Conservation (phyloP, 331 rosid genomes). For the Prunus yedoensis region DNA sequence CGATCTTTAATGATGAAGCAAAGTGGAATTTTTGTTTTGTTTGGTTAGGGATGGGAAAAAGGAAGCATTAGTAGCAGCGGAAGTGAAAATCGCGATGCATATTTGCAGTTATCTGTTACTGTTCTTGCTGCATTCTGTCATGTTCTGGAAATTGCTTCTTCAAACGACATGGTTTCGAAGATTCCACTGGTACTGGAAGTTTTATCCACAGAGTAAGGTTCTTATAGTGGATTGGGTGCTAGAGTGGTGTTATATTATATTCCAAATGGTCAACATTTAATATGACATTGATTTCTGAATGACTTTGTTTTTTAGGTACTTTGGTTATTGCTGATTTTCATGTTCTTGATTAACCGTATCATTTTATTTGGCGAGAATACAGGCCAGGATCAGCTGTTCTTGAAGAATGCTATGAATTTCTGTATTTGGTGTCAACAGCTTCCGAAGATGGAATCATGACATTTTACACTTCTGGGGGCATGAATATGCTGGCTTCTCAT, state of each 20-base stretch:
- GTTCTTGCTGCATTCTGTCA: constrained; percentile 81
- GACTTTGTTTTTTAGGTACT: background rate
- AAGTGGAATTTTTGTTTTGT: background rate
- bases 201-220: constrained; percentile 56
- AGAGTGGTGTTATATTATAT: background rate
- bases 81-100: constrained; percentile 58
- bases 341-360: background rate
- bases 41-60: constrained; percentile 42
- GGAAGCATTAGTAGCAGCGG: constrained; percentile 34
- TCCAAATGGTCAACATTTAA: background rate
- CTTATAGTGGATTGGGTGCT: background rate
- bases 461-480: constrained; percentile 60
- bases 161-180: constrained; percentile 59
- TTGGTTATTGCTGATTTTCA: background rate
- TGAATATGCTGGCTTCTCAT: constrained; percentile 63
- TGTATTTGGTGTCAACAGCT: constrained; percentile 67
- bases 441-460: constrained; percentile 56
- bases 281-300: background rate
- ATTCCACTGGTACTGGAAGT: constrained; percentile 65
- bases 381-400: constrained; percentile 61
- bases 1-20: background rate
- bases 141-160: constrained; percentile 73
- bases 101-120: constrained; percentile 67
- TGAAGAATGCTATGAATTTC: constrained; percentile 79
- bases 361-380: constrained; percentile 11